A percentile compares a stretch with the other conserved stretches of the same genome.
Evolutionary conservation across 192 early-diverging fungal species (phyloP).

Genomic region (Obelidium mucronatum): DNA sequence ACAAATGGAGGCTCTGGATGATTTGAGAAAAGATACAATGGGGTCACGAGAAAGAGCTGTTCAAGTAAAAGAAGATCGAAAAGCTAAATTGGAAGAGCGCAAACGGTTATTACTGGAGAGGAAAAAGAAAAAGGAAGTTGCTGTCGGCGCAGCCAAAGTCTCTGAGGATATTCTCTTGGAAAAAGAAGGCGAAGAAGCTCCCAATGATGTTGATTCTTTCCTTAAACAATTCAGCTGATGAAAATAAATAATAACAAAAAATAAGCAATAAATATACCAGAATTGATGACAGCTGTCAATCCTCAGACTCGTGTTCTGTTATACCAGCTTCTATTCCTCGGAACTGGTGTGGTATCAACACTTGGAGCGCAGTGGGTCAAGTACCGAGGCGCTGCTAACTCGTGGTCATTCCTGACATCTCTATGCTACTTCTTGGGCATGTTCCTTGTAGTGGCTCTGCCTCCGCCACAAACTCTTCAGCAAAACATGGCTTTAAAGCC

Average conservation of each 20-base stretch:
- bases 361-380: constrained; percentile 37
- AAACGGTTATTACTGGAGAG: constrained; percentile 38
- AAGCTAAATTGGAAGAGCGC: constrained; percentile 46
- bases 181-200: neutral
- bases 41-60: constrained; percentile 18
- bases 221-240: constrained; percentile 6
- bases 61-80: constrained; percentile 17
- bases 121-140: neutral
- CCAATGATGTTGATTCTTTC: constrained; percentile 2
- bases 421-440: constrained; percentile 32
- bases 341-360: constrained; percentile 20
- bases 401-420: constrained; percentile 19
- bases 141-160: neutral
- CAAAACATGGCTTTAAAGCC: neutral
- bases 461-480: neutral
- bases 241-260: no score
- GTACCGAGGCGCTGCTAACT: constrained; percentile 34
- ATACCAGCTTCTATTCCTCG: constrained; percentile 30
- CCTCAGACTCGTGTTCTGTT: constrained; percentile 1
- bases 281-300: neutral
- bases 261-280: neutral
- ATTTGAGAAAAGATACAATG: constrained; percentile 57
- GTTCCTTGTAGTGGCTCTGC: constrained; percentile 21
- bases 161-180: neutral
- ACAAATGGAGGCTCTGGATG: constrained; percentile 68